Base-by-base conservation (phyloP, 2,329 filamentous ascomycete genomes). In the Penicillium sp. region DNA sequence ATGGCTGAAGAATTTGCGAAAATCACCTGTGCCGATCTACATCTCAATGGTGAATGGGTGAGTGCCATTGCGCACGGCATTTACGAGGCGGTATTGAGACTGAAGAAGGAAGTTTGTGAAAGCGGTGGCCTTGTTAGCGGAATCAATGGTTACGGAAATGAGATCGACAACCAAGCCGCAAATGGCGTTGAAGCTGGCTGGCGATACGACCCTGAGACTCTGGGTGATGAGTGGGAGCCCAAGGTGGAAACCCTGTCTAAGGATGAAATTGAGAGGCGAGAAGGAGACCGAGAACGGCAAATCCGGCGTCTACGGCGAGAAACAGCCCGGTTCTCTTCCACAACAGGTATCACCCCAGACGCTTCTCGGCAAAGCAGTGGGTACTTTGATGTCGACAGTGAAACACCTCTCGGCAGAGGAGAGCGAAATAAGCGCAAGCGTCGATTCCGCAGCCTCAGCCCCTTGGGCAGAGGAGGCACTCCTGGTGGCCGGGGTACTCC, bases 61-160 rank as follows among this genome's bases (percentile, higher is more conserved):
- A 89, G 92, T 3, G 90, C 91, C 27, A 90, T 99, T 79, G 90
- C 94, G 14, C 93, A 97, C 69, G 94, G 92, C 31, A 97, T 99
- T 64, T 97, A 97, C 73, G 94, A 99, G 74, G 90, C 94, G 9
- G 92, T 95, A 0, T 75, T 97, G 59, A 89, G 90, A 45, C 78
- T 97, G 29, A 97, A 97, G 78, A 99, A 99, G 74, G 94, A 97
- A 69, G 91, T 92, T 1, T 96, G 92, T 68, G 94, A 97, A 72
- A 91, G 91, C 37, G 92, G 91, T 35, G 92, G 92, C 1, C 77
- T 97, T 7, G 87, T 96, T n/a, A 81, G 85, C 15, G 88, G 88
- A 40, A 85, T 86, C 79, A 84, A 85, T 55, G 86, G 82, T 18
- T 83, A 83, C 63, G 83, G 84, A 8, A 76, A 79, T 14, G 90